Evolutionary conservation across 768 basidiomycete genomes (phyloP).

Genomic region (Pisolithus orientalis): DNA sequence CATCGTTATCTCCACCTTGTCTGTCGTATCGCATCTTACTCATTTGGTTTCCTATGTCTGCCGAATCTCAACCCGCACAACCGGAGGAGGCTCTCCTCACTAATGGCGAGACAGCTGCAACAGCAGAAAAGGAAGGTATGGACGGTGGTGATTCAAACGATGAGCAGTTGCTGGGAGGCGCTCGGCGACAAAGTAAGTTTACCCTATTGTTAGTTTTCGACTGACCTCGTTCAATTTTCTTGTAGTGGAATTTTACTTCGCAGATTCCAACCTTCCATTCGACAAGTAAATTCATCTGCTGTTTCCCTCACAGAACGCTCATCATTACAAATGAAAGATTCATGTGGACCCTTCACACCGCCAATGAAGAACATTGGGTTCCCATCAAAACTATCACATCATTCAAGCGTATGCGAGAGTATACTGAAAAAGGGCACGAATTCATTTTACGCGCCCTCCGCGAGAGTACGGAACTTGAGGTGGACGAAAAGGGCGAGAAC

Average conservation of each 20-base stretch:
- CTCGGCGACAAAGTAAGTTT: conserved; percentile 49
- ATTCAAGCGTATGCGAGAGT: conserved; percentile 93
- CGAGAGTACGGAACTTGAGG: conserved; percentile 52
- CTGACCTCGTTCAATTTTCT: neutral
- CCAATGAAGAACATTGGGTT: conserved; percentile 84
- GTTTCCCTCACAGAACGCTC: conserved; percentile 1
- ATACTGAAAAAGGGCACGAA: conserved; percentile 47
- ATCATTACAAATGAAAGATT: conserved; percentile 44
- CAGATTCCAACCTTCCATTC: conserved; percentile 91
- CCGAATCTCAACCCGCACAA: conserved; percentile 5
- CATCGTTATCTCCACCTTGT: neutral
- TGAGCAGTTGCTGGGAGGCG: conserved; percentile 40
- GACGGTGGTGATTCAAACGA: conserved; percentile 27
- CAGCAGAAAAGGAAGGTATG: conserved; percentile 11
- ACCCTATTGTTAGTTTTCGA: neutral
- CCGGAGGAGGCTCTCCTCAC: neutral
- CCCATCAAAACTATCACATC: conserved; percentile 81
- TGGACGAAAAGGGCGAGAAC: conserved; percentile 66
- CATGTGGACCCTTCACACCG: conserved; percentile 89
- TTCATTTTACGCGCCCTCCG: conserved; percentile 70
- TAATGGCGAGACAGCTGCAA: conserved; percentile 3
- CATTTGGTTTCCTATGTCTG: conserved; percentile 17
- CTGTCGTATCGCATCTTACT: neutral
- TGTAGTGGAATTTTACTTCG: conserved; percentile 93
- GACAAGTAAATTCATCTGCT: conserved; percentile 51